Evolutionary conservation across 768 basidiomycete genomes (phyloP).

Genomic region (Atractiella rhizophila): DNA sequence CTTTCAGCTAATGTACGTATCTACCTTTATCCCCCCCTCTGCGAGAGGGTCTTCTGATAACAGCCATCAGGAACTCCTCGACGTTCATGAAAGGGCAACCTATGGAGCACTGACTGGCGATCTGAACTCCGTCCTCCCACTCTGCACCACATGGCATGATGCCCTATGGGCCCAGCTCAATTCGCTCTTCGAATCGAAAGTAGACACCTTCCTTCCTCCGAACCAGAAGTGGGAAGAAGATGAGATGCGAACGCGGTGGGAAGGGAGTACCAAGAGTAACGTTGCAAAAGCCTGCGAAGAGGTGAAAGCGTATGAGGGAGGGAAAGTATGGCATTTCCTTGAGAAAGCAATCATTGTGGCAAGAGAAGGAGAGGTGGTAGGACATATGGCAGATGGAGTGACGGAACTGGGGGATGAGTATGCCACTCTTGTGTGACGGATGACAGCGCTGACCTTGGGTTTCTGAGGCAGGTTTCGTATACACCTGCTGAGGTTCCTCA

Average conservation of each 20-base stretch:
- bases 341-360: not conserved
- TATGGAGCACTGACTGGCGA: slow-evolving; percentile 58
- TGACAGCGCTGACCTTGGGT: not conserved
- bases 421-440: slow-evolving; percentile 3
- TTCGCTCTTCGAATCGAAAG: slow-evolving; percentile 54
- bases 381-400: slow-evolving; percentile 16
- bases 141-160: slow-evolving; percentile 80
- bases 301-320: not conserved
- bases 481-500: slow-evolving; percentile 42
- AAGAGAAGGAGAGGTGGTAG: slow-evolving; percentile 5
- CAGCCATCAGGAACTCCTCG: slow-evolving; percentile 35
- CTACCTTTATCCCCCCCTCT: not conserved
- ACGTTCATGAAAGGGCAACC: slow-evolving; percentile 51
- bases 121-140: slow-evolving; percentile 38
- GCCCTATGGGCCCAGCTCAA: slow-evolving; percentile 77
- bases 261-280: slow-evolving; percentile 40
- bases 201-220: slow-evolving; percentile 45
- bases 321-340: not conserved
- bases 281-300: slow-evolving; percentile 1
- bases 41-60: not conserved
- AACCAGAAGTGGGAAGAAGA: slow-evolving; percentile 38
- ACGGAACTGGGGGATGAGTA: slow-evolving; percentile 21
- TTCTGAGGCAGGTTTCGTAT: not conserved
- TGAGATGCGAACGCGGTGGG: no score
- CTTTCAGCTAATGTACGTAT: slow-evolving; percentile 47